phyloP scores from a whole-genome alignment of 805 yeast genomes.

The Metschnikowia peoriensis region DNA sequence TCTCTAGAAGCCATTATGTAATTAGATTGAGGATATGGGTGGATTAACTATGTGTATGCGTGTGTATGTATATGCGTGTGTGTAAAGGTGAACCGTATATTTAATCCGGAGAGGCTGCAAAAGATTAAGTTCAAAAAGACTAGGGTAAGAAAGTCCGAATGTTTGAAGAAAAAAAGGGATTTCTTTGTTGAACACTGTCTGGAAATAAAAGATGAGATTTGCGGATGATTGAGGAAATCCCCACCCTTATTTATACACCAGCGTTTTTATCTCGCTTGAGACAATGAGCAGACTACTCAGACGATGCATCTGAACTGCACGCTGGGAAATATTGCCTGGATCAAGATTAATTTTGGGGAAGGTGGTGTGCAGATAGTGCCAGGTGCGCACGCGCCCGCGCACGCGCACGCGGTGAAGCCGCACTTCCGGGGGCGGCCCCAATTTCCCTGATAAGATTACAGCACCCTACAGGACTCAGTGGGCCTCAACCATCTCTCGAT shows the following conservation, averaged over 20 bases:
- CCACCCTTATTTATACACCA: neutral
- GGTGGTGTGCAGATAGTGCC: neutral
- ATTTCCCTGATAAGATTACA: neutral
- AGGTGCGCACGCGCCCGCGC: neutral
- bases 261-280: neutral
- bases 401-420: neutral
- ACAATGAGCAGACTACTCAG: neutral
- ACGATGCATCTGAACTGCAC: neutral
- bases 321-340: constrained; percentile 1
- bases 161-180: neutral
- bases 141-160: neutral
- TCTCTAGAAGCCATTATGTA: constrained; percentile 20
- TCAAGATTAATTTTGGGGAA: neutral
- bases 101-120: neutral
- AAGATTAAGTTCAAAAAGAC: too few relatives aligned
- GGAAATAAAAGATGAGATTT: neutral
- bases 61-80: neutral
- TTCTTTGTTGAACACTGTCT: neutral
- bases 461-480: neutral
- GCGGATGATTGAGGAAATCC: neutral
- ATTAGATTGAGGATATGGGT: neutral
- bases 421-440: neutral
- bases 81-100: neutral
- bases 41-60: too few relatives aligned
- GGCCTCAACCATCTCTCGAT: neutral